Evolutionary conservation across 2,329 filamentous ascomycete species (phyloP), one percentile per base, ranked within the genome.

Genomic region (Eutypa lata): DNA sequence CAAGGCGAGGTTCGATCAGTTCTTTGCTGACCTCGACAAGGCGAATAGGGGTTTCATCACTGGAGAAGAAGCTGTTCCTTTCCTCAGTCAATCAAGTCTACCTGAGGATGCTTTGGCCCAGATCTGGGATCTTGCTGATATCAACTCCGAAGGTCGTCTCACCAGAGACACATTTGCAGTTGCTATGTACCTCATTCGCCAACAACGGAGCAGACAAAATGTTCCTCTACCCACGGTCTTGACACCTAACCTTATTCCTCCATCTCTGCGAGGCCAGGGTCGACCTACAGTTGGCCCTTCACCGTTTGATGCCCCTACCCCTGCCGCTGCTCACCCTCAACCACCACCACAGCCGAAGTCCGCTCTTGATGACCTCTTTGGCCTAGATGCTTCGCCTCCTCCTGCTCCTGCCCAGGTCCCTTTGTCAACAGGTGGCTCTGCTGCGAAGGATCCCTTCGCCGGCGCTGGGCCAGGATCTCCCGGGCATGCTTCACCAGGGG

Each of bases 111-210:
- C 84, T 10, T 77, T 99, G 50, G 94, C 94, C 28, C 90, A 95
- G 63, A 96, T 99, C 58, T 99, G 94, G 94, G 94, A 99, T 69
- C 82, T 99, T 28, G 88, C 94, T 14, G 94, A 99, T 71, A 91
- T 97, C 71, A 91, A 90, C 65, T 94, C 91, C 7, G 89, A 92
- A 61, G 94, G 94, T 11, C 87, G 88, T 53, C 76, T 99, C 52
- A 91, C 82, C 46, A 85, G 84, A 62, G 94, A 99, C 61, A 92
- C 96, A 63, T 99, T 99, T 67, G 91, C 94, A 0, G 91, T 99
- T 46, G 93, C 94, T 50, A 97, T 99, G 92, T 95, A 95, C 68
- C 79, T 99, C 48, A 97, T 99, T 63, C 84, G 92, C 56, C 90
- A 96, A 68, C 92, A 97, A 69, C 83, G 92, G 50, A 88, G 82